These are phyloP conservation scores for Candida hungchunana DNA, from an alignment of 805 yeast genomes.

Conservation along the genomic window DNA sequence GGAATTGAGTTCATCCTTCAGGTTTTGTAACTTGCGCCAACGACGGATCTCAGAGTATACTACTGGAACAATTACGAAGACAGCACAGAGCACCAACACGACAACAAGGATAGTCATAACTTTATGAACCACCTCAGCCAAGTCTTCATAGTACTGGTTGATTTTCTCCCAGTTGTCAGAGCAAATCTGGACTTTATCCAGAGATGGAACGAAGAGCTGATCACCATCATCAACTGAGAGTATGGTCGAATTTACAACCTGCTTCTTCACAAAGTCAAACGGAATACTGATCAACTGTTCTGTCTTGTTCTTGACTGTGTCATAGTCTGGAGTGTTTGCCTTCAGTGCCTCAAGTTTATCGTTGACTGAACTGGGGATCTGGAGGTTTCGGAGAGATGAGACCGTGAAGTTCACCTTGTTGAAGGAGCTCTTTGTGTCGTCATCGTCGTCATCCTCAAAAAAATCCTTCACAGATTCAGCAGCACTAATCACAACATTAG, in stretches of 20 bases:
- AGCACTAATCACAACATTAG: constrained; percentile 51
- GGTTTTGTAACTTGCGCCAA: constrained; percentile 43
- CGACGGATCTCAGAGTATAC: constrained; percentile 40
- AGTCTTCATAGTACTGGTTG: constrained; percentile 33
- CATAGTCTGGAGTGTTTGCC: constrained; percentile 59
- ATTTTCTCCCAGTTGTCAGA: constrained; percentile 36
- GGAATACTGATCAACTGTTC: constrained; percentile 53
- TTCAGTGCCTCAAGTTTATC: constrained; percentile 48
- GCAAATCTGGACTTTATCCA: constrained; percentile 34
- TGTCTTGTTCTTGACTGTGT: constrained; percentile 56
- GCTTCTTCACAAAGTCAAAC: constrained; percentile 43
- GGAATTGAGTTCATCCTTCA: constrained; percentile 25
- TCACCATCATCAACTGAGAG: constrained; percentile 11
- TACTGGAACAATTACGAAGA: constrained; percentile 39
- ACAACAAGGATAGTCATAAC: constrained; percentile 37
- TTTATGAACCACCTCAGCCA: constrained; percentile 26
- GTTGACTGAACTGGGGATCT: constrained; percentile 65
- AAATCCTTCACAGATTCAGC: constrained; percentile 50
- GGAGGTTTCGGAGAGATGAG: constrained; percentile 46
- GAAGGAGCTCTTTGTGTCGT: constrained; percentile 29
- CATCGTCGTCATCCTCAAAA: constrained; percentile 43
- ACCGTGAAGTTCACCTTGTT: constrained; percentile 56
- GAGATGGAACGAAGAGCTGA: constrained; percentile 39
- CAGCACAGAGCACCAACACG: constrained; percentile 36
- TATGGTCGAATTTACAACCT: constrained; percentile 33